phyloP scores from a whole-genome alignment of 495 filamentous ascomycete genomes.

The Talaromyces stipitatus region DNA sequence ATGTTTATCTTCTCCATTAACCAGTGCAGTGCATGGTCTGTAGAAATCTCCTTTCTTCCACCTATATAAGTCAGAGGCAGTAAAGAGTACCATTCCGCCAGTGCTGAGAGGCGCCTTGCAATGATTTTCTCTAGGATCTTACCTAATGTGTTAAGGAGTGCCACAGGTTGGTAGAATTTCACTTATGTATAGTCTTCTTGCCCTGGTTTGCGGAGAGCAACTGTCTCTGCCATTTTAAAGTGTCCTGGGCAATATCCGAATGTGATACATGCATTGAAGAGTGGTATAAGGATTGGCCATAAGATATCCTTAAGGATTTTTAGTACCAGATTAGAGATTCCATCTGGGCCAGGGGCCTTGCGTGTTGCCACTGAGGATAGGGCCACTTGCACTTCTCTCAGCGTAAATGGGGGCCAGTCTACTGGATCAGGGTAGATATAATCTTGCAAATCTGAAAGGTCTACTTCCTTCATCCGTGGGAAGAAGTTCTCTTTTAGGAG shows the following conservation, averaged over 20 bases:
- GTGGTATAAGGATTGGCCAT: not conserved
- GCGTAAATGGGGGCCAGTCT: too few species aligned
- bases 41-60: not conserved
- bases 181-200: slow-evolving; percentile 10
- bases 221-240: not conserved
- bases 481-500: too few species aligned
- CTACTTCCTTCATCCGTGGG: too few species aligned
- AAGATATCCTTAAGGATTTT: not conserved
- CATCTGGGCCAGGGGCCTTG: not conserved
- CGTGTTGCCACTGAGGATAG: too few species aligned
- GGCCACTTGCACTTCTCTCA: too few species aligned
- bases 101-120: not conserved
- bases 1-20: not conserved
- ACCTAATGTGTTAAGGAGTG: slow-evolving; percentile 20
- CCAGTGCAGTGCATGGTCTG: not conserved
- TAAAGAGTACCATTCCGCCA: slow-evolving; percentile 4
- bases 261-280: too few species aligned
- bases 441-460: too few species aligned
- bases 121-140: slow-evolving; percentile 12
- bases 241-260: too few species aligned
- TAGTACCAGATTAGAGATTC: not conserved
- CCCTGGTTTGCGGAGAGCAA: not conserved
- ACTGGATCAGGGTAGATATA: too few species aligned
- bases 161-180: slow-evolving; percentile 20
- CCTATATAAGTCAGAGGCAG: not conserved